phyloP scores from a whole-genome alignment of 495 filamentous ascomycete genomes.

The Penicillium manginii region DNA sequence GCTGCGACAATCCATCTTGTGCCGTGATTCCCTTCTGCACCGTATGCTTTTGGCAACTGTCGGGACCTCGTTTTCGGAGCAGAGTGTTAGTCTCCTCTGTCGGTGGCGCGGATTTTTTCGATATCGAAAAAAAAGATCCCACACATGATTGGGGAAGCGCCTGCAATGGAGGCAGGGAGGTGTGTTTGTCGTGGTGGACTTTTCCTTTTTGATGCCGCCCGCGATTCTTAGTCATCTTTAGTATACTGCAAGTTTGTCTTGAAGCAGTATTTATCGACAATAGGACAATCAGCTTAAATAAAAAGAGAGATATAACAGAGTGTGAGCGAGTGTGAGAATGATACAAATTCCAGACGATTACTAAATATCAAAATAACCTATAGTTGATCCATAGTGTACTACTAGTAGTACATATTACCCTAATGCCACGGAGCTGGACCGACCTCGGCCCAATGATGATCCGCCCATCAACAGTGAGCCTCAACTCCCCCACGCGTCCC shows the following conservation, averaged over 20 bases:
- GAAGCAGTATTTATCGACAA: too few relatives aligned
- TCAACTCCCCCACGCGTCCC: slow-evolving; percentile 18
- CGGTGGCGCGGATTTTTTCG: slow-evolving; percentile 34
- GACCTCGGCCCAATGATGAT: slow-evolving; percentile 33
- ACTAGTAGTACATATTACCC: too few relatives aligned
- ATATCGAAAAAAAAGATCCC: slow-evolving; percentile 66
- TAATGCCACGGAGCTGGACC: too few relatives aligned
- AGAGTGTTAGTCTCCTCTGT: slow-evolving; percentile 44
- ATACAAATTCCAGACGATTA: not conserved
- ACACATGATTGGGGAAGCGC: slow-evolving; percentile 53
- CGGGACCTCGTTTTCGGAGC: slow-evolving; percentile 60
- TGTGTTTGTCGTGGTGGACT: not conserved
- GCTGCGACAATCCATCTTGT: slow-evolving; percentile 24
- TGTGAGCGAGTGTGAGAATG: not conserved
- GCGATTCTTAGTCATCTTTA: slow-evolving; percentile 19
- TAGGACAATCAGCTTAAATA: too few relatives aligned
- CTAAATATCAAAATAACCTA: not conserved
- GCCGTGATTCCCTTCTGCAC: slow-evolving; percentile 26
- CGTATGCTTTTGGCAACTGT: slow-evolving; percentile 47
- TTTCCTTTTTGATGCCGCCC: slow-evolving; percentile 3
- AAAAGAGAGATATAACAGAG: too few relatives aligned
- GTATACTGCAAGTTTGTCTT: not conserved
- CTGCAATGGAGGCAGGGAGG: not conserved
- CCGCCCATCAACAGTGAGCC: slow-evolving; percentile 33
- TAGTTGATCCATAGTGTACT: too few relatives aligned